Evolutionary conservation across 306 rosid genomes (phyloP).

Genomic region (Ceratonia siliqua): DNA sequence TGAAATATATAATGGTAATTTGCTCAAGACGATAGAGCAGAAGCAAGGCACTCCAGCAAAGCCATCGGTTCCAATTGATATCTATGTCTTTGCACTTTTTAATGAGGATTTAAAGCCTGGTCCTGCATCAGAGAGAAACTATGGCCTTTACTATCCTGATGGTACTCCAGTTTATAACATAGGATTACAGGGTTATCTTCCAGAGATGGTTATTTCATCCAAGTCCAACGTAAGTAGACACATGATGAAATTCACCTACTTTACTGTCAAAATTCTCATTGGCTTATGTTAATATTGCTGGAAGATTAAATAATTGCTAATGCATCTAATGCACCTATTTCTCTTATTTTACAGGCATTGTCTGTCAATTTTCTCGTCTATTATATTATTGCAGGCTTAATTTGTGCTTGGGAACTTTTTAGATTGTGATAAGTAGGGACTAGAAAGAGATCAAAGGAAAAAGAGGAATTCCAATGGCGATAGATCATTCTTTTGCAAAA

Average conservation of each 20-base stretch:
- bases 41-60: conserved; percentile 75
- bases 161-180: conserved; percentile 73
- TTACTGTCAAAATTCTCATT: neutral
- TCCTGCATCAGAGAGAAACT: conserved; percentile 80
- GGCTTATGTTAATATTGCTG: neutral
- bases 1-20: conserved; percentile 63
- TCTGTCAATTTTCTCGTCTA: conserved; percentile 47
- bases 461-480: conserved; percentile 11
- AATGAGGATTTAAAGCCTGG: conserved; percentile 83
- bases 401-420: conserved; percentile 38
- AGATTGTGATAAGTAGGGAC: conserved; percentile 33
- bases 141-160: conserved; percentile 83
- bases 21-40: conserved; percentile 54
- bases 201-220: conserved; percentile 48
- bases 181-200: conserved; percentile 65
- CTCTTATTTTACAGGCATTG: conserved; percentile 51
- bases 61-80: conserved; percentile 75
- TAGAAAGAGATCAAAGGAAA: conserved; percentile 16
- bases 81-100: conserved; percentile 78
- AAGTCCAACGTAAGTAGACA: conserved; percentile 48
- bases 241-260: neutral
- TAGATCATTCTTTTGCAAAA: conserved; percentile 26
- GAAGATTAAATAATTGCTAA: neutral
- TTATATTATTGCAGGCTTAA: conserved; percentile 29
- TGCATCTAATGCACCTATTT: neutral